Conservation (phyloP, 495 filamentous ascomycete genomes). For the Penicillium paxilli region DNA sequence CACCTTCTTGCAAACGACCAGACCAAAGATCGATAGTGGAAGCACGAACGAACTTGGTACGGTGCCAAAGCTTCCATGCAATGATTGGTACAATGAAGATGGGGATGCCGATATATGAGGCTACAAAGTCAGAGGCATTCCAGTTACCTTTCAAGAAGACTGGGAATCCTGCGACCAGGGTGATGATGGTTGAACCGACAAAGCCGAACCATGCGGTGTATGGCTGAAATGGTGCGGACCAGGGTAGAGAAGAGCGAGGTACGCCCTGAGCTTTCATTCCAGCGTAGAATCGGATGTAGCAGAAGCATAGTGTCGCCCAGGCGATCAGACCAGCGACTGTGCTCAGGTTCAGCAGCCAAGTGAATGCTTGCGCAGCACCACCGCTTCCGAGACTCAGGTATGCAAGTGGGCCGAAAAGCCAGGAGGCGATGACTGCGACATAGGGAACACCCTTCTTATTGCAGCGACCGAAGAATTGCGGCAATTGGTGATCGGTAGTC, state of each 20-base stretch:
- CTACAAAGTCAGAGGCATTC: constrained; percentile 51
- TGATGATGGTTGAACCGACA: constrained; percentile 52
- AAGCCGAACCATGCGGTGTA: constrained; percentile 61
- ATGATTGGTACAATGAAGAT: constrained; percentile 59
- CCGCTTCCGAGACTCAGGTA: constrained; percentile 42
- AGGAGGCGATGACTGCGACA: constrained; percentile 30
- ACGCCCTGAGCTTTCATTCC: constrained; percentile 61
- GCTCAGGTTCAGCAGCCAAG: constrained; percentile 61
- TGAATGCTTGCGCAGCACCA: constrained; percentile 49
- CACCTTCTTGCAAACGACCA: constrained; percentile 37
- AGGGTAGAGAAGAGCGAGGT: constrained; percentile 55
- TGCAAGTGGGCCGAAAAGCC: constrained; percentile 32
- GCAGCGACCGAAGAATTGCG: constrained; percentile 33
- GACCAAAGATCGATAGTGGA: constrained; percentile 37
- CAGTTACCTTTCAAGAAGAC: constrained; percentile 39
- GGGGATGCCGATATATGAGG: constrained; percentile 56
- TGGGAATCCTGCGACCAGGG: constrained; percentile 41
- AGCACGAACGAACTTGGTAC: constrained; percentile 43
- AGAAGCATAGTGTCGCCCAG: constrained; percentile 60
- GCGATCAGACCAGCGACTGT: constrained; percentile 61
- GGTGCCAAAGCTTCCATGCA: constrained; percentile 58
- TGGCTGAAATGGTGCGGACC: constrained; percentile 60
- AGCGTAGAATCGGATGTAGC: constrained; percentile 62
- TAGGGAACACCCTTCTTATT: constrained; percentile 37
- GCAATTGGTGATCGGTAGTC: constrained; percentile 37